Evolutionary conservation across 176 grass and related monocot genomes (phyloP).

Genomic region (Aegilops speltoides): DNA sequence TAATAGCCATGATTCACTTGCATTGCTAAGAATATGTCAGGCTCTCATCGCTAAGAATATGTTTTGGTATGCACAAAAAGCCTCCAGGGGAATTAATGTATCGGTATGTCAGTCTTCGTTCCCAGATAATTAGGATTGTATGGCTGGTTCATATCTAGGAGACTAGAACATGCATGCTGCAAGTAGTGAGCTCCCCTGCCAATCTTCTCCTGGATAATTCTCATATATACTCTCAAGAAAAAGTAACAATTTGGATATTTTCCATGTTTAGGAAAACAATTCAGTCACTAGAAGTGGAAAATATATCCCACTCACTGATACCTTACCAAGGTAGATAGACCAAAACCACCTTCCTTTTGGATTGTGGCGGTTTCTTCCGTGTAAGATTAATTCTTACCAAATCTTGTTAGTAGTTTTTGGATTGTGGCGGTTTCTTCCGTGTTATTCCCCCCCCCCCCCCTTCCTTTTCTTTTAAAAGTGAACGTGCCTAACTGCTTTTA

Average conservation of each 20-base stretch:
- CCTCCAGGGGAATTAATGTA: neutral
- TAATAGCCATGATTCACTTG: conserved; percentile 22
- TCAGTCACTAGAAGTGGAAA: neutral
- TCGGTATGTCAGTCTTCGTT: neutral
- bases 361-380: too few species aligned
- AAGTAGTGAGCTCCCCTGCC: neutral
- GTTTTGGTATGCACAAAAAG: neutral
- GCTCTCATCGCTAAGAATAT: neutral
- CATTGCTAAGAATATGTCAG: neutral
- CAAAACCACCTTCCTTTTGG: neutral
- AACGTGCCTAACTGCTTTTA: neutral
- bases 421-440: neutral
- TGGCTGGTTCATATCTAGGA: neutral
- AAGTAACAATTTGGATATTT: neutral
- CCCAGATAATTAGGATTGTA: neutral
- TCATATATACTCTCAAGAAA: neutral
- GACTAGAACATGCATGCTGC: neutral
- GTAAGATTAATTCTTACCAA: neutral
- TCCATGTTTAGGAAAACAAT: neutral
- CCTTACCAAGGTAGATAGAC: neutral
- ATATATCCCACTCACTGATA: neutral
- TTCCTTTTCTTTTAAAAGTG: neutral
- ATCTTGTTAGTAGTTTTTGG: neutral
- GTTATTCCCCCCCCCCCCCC: neutral
- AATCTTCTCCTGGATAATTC: neutral